Evolutionary conservation across 2,329 filamentous ascomycete species (phyloP).

Genomic region (Macrophomina phaseolina): DNA sequence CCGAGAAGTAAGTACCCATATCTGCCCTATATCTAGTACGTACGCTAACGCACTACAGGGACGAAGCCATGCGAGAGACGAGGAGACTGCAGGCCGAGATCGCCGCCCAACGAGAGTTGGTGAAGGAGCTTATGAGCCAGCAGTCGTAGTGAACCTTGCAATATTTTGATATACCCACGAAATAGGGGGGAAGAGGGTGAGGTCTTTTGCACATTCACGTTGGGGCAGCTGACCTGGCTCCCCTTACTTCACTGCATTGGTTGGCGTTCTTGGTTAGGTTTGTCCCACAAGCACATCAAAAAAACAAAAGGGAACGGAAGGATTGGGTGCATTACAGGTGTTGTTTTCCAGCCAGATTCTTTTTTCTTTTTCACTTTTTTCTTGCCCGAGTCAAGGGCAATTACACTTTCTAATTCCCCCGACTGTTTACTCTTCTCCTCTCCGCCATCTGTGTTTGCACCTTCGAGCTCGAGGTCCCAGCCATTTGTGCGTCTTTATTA

Average conservation of each 20-base stretch:
- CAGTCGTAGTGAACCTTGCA: background rate
- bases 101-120: constrained; percentile 65
- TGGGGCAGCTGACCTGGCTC: constrained; percentile 9
- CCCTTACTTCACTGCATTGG: constrained; percentile 22
- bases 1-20: constrained; percentile 57
- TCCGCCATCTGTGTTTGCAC: constrained; percentile 5
- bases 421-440: background rate
- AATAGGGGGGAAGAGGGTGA: background rate
- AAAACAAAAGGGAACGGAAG: constrained; percentile 15
- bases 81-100: constrained; percentile 71
- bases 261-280: constrained; percentile 20
- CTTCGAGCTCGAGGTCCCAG: constrained; percentile 12
- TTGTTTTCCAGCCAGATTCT: background rate
- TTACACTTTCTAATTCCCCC: constrained; percentile 3
- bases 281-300: constrained; percentile 19
- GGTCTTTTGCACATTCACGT: background rate
- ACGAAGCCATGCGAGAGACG: constrained; percentile 75
- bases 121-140: constrained; percentile 56
- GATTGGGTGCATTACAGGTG: constrained; percentile 21
- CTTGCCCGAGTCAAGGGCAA: background rate
- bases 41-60: constrained; percentile 49
- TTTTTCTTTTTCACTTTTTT: background rate
- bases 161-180: background rate
- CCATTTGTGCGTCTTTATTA: constrained; percentile 12
- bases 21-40: background rate